phyloP scores from a whole-genome alignment of 495 filamentous ascomycete genomes.

The Extremus antarcticus region DNA sequence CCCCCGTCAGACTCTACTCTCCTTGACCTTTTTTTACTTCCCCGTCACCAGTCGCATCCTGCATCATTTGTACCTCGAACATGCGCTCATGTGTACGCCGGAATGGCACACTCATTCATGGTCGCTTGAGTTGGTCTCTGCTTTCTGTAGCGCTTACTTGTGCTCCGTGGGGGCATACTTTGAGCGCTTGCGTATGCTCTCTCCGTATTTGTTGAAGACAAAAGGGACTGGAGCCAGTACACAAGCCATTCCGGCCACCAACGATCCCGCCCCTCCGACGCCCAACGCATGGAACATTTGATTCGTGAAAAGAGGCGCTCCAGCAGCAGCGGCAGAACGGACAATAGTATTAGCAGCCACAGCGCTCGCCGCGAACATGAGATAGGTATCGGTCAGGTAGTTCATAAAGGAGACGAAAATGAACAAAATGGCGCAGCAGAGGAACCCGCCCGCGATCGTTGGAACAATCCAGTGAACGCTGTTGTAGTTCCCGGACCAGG shows the following conservation, averaged over 20 bases:
- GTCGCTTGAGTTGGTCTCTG: too few relatives aligned
- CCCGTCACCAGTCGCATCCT: too few relatives aligned
- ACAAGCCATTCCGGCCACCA: conserved; percentile 37
- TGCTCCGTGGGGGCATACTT: conserved; percentile 31
- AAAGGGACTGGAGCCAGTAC: conserved; percentile 39
- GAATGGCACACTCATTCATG: too few relatives aligned
- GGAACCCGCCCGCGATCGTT: conserved; percentile 28
- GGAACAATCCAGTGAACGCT: conserved; percentile 39
- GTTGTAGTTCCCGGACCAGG: conserved; percentile 37
- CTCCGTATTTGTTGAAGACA: conserved; percentile 42
- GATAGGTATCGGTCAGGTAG: conserved; percentile 21
- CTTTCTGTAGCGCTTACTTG: too few relatives aligned
- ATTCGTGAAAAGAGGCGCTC: conserved; percentile 27
- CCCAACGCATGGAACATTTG: conserved; percentile 31
- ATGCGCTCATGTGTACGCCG: too few relatives aligned
- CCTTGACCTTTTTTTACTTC: too few relatives aligned
- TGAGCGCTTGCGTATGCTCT: conserved; percentile 33
- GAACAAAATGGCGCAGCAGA: conserved; percentile 10
- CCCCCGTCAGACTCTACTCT: too few relatives aligned
- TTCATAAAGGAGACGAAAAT: conserved; percentile 22
- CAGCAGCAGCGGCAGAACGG: conserved; percentile 24
- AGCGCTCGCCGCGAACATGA: conserved; percentile 23
- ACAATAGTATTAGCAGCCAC: conserved; percentile 29
- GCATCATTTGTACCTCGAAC: too few relatives aligned
- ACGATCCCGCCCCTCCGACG: conserved; percentile 39